phyloP scores from a whole-genome alignment of 805 yeast species.

The Yamadazyma ubonensis region DNA sequence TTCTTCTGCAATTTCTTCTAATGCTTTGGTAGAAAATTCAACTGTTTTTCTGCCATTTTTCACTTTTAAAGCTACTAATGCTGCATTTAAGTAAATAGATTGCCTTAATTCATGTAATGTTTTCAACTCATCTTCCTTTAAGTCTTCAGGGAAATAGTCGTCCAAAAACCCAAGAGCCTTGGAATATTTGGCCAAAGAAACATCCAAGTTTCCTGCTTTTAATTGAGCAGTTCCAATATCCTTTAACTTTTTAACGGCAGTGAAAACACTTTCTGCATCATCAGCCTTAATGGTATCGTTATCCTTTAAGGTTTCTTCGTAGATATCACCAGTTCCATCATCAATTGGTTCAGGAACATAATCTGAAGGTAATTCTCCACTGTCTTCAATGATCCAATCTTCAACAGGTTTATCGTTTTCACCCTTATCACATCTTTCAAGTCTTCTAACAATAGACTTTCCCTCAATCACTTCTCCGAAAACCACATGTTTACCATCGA shows the following conservation, averaged over 20 bases:
- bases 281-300: slow-evolving; percentile 63
- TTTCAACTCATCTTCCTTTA: slow-evolving; percentile 52
- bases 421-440: slow-evolving; percentile 71
- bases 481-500: slow-evolving; percentile 94
- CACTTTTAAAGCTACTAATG: slow-evolving; percentile 69
- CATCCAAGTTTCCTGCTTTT: slow-evolving; percentile 57
- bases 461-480: slow-evolving; percentile 87
- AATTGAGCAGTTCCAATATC: slow-evolving; percentile 74
- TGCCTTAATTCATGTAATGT: slow-evolving; percentile 54
- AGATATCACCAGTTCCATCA: slow-evolving; percentile 84
- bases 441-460: slow-evolving; percentile 70
- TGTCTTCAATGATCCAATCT: slow-evolving; percentile 70
- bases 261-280: slow-evolving; percentile 63
- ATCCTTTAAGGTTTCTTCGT: slow-evolving; percentile 73
- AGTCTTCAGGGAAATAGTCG: slow-evolving; percentile 72
- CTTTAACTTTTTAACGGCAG: slow-evolving; percentile 65
- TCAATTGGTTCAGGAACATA: slow-evolving; percentile 52
- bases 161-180: slow-evolving; percentile 70
- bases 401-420: slow-evolving; percentile 67
- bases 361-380: slow-evolving; percentile 73
- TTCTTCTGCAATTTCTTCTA: slow-evolving; percentile 57
- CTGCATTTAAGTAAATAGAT: slow-evolving; percentile 67
- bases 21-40: slow-evolving; percentile 62
- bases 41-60: slow-evolving; percentile 54
- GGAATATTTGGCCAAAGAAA: slow-evolving; percentile 64